Conservation (phyloP, 2,329 filamentous ascomycete species). For the Fusarium odoratissimum region DNA sequence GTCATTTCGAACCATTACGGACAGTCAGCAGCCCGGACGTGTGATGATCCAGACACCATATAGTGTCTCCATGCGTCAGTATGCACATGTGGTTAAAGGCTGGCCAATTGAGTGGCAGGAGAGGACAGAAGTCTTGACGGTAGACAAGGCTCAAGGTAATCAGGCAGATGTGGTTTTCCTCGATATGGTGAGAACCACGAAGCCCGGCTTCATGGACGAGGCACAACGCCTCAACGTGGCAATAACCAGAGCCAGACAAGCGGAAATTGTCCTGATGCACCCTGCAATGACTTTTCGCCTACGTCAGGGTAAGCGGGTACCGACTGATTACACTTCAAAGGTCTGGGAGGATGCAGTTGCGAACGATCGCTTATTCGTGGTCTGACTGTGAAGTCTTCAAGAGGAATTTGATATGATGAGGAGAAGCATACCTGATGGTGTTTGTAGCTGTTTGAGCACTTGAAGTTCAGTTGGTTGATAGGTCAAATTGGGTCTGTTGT, state of each 20-base stretch:
- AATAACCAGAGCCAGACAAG: constrained; percentile 57
- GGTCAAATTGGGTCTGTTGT: constrained; percentile 14
- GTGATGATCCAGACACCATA: constrained; percentile 61
- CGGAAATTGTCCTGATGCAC: constrained; percentile 60
- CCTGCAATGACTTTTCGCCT: constrained; percentile 47
- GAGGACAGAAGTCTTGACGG: constrained; percentile 55
- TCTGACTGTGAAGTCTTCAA: constrained; percentile 6
- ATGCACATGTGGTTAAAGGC: constrained; percentile 45
- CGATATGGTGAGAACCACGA: constrained; percentile 57
- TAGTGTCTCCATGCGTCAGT: constrained; percentile 52
- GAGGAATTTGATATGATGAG: neutral
- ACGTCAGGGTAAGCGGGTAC: constrained; percentile 12
- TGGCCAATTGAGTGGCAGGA: constrained; percentile 45
- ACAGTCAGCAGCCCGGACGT: constrained; percentile 44
- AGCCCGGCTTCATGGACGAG: constrained; percentile 57
- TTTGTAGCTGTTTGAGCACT: constrained; percentile 5
- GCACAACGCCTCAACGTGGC: constrained; percentile 59
- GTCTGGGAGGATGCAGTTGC: constrained; percentile 49
- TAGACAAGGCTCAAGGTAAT: constrained; percentile 60
- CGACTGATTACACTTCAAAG: constrained; percentile 43
- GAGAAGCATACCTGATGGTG: neutral
- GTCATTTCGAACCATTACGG: constrained; percentile 48
- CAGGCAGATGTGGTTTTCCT: constrained; percentile 62
- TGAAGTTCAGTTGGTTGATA: constrained; percentile 11
- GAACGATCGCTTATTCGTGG: constrained; percentile 38